A percentile compares a stretch with the other conserved stretches of the same genome.
Evolutionary conservation across 257 asterid species (phyloP).

Genomic region (Galeopsis tetrahit): DNA sequence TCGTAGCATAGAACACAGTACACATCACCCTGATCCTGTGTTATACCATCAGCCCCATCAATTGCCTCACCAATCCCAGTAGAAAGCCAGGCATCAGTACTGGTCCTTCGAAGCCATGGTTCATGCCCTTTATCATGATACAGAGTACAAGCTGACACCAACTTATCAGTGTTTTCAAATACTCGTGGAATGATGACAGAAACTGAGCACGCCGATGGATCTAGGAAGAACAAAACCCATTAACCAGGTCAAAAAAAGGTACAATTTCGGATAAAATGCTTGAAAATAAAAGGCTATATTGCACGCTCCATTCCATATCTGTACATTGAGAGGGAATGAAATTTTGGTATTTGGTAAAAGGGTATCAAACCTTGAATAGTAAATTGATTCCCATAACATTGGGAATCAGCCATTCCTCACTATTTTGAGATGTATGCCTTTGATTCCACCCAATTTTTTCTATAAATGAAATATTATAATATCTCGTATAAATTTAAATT

Average conservation of each 20-base stretch:
- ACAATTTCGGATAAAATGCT: slow-evolving; percentile 14
- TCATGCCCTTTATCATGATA: slow-evolving; percentile 93
- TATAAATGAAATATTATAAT: no score
- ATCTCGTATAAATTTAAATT: no score
- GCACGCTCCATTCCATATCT: slow-evolving; percentile 1
- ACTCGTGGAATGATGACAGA: slow-evolving; percentile 70
- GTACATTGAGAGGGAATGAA: neutral
- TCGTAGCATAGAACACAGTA: slow-evolving; percentile 84
- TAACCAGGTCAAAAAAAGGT: slow-evolving; percentile 27
- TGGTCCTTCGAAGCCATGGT: slow-evolving; percentile 95
- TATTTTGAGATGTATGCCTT: no score
- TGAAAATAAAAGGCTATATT: slow-evolving; percentile 24
- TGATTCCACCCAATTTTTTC: no score
- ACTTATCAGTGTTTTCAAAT: slow-evolving; percentile 61
- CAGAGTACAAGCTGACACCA: slow-evolving; percentile 83
- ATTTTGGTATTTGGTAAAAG: no score
- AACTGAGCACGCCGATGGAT: slow-evolving; percentile 85
- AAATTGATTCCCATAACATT: no score
- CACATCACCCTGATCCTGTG: slow-evolving; percentile 91
- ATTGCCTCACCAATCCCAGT: slow-evolving; percentile 87
- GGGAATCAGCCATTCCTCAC: no score
- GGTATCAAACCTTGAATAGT: no score
- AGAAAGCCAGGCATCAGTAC: slow-evolving; percentile 99
- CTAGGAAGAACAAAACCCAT: slow-evolving; percentile 49
- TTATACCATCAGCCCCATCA: slow-evolving; percentile 82